Conservation (phyloP, 345 rosid genomes). For the Durio zibethinus region DNA sequence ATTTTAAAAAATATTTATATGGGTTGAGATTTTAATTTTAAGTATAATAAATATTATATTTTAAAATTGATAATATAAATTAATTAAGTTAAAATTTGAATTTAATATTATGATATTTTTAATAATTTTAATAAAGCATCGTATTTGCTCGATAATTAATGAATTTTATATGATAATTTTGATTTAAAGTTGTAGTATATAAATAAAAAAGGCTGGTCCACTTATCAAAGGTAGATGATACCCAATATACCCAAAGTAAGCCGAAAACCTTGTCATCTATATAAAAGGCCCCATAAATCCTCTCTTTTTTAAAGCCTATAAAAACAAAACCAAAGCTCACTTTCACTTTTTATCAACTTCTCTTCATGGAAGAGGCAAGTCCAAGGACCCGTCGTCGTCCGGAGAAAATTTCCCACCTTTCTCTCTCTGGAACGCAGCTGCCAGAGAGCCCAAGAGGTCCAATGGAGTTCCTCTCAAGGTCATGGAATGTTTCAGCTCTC, state of each 20-base stretch:
- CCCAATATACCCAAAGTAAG: neutral
- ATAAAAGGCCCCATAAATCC: neutral
- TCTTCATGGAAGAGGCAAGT: conserved; percentile 35
- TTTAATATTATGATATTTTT: too few relatives aligned
- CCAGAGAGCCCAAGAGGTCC: conserved; percentile 88
- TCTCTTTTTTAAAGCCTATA: neutral
- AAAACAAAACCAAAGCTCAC: neutral
- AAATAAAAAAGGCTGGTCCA: neutral
- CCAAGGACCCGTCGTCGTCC: conserved; percentile 39
- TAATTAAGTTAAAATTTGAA: too few relatives aligned
- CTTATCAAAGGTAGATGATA: neutral
- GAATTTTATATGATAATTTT: neutral
- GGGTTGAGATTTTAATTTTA: too few relatives aligned
- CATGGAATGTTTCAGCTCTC: conserved; percentile 83
- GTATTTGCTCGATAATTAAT: too few relatives aligned
- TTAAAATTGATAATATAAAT: too few relatives aligned
- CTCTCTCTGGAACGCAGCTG: conserved; percentile 33
- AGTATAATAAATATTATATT: too few relatives aligned
- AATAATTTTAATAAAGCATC: too few relatives aligned
- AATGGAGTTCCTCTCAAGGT: conserved; percentile 89
- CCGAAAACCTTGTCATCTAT: neutral
- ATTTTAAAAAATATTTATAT: too few relatives aligned
- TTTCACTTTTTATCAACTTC: neutral
- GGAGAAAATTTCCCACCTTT: conserved; percentile 22
- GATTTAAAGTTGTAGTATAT: too few relatives aligned